Evolutionary conservation across 1,284 basidiomycete genomes (phyloP).

Genomic region (Naganishia sp.): DNA sequence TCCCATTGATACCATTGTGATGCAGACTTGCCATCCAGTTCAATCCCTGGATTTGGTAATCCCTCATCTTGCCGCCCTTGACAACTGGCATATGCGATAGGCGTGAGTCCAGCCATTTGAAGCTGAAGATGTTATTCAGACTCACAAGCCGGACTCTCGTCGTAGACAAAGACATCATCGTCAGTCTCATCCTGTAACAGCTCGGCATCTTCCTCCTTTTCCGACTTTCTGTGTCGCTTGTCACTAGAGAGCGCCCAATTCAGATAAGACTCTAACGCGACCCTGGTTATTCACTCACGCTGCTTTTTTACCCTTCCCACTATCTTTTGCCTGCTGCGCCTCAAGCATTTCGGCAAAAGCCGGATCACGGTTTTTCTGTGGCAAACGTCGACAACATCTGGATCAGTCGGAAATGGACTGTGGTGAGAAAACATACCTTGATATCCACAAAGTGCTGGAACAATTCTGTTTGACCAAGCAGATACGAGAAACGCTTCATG

Average conservation of each 20-base stretch:
- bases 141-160: conserved; percentile 85
- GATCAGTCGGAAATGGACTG: too few relatives aligned
- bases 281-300: conserved; percentile 58
- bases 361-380: conserved; percentile 82
- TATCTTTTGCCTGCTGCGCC: conserved; percentile 61
- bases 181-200: conserved; percentile 70
- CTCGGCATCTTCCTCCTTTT: conserved; percentile 98
- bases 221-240: conserved; percentile 86
- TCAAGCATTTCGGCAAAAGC: conserved; percentile 89
- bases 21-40: conserved; percentile 96
- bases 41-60: conserved; percentile 92
- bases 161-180: conserved; percentile 84
- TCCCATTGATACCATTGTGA: conserved; percentile 90
- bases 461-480: conserved; percentile 90
- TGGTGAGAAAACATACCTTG: conserved; percentile 61
- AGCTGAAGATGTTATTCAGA: conserved; percentile 37
- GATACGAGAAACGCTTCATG: conserved; percentile 90
- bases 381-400: neutral
- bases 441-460: conserved; percentile 96
- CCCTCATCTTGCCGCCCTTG: conserved; percentile 80
- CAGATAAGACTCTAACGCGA: neutral
- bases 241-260: conserved; percentile 56
- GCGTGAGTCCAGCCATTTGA: conserved; percentile 1
- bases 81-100: conserved; percentile 62
- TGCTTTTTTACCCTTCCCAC: conserved; percentile 71